These are phyloP conservation scores for Myriosclerotinia curreyana DNA, from an alignment of 2,329 filamentous ascomycete species.

Conservation along the genomic window DNA sequence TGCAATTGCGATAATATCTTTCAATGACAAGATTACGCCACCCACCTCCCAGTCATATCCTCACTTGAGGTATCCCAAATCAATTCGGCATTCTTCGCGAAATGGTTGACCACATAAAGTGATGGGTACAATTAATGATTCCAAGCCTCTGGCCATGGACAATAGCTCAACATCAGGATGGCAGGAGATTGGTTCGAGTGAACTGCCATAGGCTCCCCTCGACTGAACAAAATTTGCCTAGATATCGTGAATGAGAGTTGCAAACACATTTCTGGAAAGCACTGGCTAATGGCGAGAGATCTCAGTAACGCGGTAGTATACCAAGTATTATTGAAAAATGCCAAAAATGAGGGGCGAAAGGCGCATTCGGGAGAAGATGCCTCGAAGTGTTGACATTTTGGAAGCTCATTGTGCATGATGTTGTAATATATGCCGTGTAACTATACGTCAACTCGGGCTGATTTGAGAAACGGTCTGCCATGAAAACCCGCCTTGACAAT, in stretches of 20 bases:
- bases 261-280: neutral
- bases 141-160: neutral
- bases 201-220: neutral
- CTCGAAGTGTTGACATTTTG: neutral
- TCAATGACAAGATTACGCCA: neutral
- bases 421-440: neutral
- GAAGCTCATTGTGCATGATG: neutral
- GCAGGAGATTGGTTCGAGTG: neutral
- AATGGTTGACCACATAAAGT: neutral
- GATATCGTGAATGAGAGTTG: neutral
- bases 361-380: neutral
- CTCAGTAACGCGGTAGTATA: neutral
- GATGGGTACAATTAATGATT: neutral
- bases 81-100: neutral
- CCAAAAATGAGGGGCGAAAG: neutral
- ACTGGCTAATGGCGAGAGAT: neutral
- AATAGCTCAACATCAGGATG: neutral
- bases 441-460: neutral
- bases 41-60: neutral
- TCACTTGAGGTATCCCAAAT: neutral
- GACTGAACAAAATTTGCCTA: too few species aligned
- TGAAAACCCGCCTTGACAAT: neutral
- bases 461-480: neutral
- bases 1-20: neutral
- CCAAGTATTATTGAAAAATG: neutral